A percentile compares a stretch with the other conserved stretches of the same genome.
Evolutionary conservation across 345 rosid species (phyloP).

Genomic region (Corymbia maculata): DNA sequence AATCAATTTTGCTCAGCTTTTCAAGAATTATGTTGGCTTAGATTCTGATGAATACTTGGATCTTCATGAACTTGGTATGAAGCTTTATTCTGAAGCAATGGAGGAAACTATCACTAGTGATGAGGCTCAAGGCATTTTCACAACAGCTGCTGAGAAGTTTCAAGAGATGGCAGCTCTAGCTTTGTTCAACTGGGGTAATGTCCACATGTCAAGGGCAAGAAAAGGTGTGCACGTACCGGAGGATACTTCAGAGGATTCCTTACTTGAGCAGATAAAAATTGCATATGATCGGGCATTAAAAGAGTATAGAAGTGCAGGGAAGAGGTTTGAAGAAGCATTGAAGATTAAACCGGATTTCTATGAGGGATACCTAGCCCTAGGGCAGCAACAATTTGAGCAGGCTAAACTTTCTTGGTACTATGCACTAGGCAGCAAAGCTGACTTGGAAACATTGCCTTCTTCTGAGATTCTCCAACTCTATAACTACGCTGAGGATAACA

Average conservation of each 20-base stretch:
- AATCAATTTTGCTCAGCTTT: constrained; percentile 65
- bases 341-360: constrained; percentile 73
- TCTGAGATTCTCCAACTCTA: constrained; percentile 43
- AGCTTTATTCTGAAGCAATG: constrained; percentile 79
- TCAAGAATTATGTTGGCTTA: constrained; percentile 67
- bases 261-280: constrained; percentile 36
- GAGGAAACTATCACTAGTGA: constrained; percentile 87
- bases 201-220: constrained; percentile 77
- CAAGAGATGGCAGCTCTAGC: constrained; percentile 88
- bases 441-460: constrained; percentile 55
- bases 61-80: constrained; percentile 78
- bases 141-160: constrained; percentile 64
- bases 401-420: constrained; percentile 88
- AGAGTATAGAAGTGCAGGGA: constrained; percentile 48
- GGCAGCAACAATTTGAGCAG: constrained; percentile 80
- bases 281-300: constrained; percentile 52
- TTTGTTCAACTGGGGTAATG: constrained; percentile 82
- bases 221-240: constrained; percentile 49
- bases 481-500: constrained; percentile 65
- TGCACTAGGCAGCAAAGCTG: constrained; percentile 41
- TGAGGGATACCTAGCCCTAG: constrained; percentile 62
- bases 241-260: constrained; percentile 46
- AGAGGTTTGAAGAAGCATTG: constrained; percentile 68
- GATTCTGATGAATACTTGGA: constrained; percentile 60
- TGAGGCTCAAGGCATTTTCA: constrained; percentile 69